phyloP scores from a whole-genome alignment of 2,329 filamentous ascomycete genomes.

The Pseudogymnoascus sp. region DNA sequence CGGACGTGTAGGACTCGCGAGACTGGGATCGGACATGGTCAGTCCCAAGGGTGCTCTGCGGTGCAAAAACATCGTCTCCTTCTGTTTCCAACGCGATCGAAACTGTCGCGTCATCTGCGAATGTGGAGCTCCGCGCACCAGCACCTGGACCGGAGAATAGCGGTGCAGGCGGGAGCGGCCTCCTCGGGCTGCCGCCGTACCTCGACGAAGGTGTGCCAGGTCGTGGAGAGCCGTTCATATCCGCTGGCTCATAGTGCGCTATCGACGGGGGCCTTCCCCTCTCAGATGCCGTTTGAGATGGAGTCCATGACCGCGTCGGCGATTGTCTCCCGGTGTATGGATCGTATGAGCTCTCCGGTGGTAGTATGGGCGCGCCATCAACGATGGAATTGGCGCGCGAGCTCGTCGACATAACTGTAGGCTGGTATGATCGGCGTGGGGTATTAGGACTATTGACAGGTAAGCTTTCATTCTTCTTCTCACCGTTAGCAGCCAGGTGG shows the following conservation, averaged over 20 bases:
- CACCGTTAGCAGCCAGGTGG: slow-evolving; percentile 22
- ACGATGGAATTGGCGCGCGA: slow-evolving; percentile 43
- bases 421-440: slow-evolving; percentile 39
- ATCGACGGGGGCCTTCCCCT: slow-evolving; percentile 57
- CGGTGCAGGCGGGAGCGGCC: slow-evolving; percentile 81
- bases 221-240: slow-evolving; percentile 81
- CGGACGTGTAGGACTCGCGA: slow-evolving; percentile 33
- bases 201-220: slow-evolving; percentile 84
- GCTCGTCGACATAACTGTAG: slow-evolving; percentile 35
- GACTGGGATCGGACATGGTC: slow-evolving; percentile 16
- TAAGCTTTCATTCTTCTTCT: slow-evolving; percentile 18
- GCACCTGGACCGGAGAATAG: slow-evolving; percentile 58
- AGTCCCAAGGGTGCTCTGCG: slow-evolving; percentile 31
- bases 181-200: slow-evolving; percentile 79
- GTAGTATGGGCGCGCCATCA: slow-evolving; percentile 53
- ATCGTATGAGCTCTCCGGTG: slow-evolving; percentile 56
- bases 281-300: slow-evolving; percentile 46
- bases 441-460: slow-evolving; percentile 21
- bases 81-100: slow-evolving; percentile 60
- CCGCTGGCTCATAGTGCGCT: slow-evolving; percentile 73
- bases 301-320: slow-evolving; percentile 51
- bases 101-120: slow-evolving; percentile 61
- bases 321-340: slow-evolving; percentile 46
- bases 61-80: slow-evolving; percentile 62
- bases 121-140: slow-evolving; percentile 42